Evolutionary conservation across 1,284 basidiomycete species (phyloP), one percentile per base, ranked within the genome.

Genomic region (Pulchroboletus neoregius): DNA sequence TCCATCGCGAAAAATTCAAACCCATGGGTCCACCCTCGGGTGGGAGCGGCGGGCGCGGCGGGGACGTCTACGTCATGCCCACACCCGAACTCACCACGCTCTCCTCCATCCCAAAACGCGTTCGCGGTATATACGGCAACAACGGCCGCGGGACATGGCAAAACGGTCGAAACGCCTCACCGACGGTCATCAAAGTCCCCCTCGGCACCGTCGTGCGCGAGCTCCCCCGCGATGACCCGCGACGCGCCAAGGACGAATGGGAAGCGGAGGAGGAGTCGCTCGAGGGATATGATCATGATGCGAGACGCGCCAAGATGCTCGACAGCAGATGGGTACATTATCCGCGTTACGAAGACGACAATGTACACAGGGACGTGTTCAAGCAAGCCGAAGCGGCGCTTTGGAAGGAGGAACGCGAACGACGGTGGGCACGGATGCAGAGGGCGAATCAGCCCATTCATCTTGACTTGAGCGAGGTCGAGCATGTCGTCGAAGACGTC

Each of bases 171-270:
- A 77, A 79, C 44, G 91, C 83, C 0, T 63, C 76, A 2, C 90
- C 93, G 11, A 71, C 82, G 3, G 70, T 91, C 31, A 78, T 97
- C 45, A 72, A 76, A 30, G 91, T 97, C 0, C 94, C 94, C 0
- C 68, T 94, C 0, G 94, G 94, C 0, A 97, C 94, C 0, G 80
- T 96, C 47, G 83, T 97, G 5, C 79, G 81, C 28, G 85, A 94
- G 59, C 73, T 94, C 32, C 59, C 74, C 6, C 74, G 74, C 33
- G 78, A 79, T 45, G 87, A 88, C 54, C 75, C 78, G 1, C 70
- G 83, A 16, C 73, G 79, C 18, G 69, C 72, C 26, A 75, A 74
- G 52, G 80, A 86, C 62, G 76, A 76, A 53, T 83, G 80, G 77
- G 85, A 87, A 60, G 73, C 74, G 0, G 77, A 88, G 61, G 80